Evolutionary conservation across 805 yeast genomes (phyloP), one percentile per base, ranked within the genome.

Genomic region (Ogataea siamensis): DNA sequence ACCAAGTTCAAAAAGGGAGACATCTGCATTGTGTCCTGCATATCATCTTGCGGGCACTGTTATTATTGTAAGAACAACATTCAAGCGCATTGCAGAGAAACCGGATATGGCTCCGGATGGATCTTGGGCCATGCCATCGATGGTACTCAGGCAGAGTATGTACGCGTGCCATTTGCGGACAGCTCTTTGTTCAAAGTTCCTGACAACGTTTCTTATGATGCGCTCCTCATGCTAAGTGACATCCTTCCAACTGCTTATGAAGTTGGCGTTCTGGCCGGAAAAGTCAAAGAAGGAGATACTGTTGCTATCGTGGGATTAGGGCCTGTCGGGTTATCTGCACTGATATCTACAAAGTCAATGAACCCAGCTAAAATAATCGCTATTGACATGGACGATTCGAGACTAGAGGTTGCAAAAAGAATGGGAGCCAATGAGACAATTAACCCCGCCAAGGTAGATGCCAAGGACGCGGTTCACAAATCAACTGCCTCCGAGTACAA

Each of bases 301-400:
- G 83, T 79, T 19, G 82, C 79, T 15, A 77, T 79, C 42, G 78
- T 78, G 35, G 86, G 86, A 32, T 71, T 79, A 25, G 86, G 86
- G 2, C 83, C 85, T 5, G 80, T 79, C 35, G 86, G 86, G 22
- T 62, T 78, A 34, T 72, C 80, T 35, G 77, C 81, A n/a, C 71
- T 81, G 33, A 60, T 76, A 23, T 74, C 74, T 8, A 74, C 81
- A 11, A 68, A 70, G 46, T 59, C 72, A 8, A 68, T 67, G 45
- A 73, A 80, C 5, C 84, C 85, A n/a, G 54, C 71, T 5, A 57
- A 67, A 28, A 73, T 78, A 20, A 71, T 79, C 43, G 70, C 79
- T 34, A 73, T 78, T 43, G 86, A 79, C 56, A 64, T 73, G 49
- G 76, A 78, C 50, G 83, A 78, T 46, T 61, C 66, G 53, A 74